Conservation (phyloP, 2,329 filamentous ascomycete species). For the Rutstroemia sp. region DNA sequence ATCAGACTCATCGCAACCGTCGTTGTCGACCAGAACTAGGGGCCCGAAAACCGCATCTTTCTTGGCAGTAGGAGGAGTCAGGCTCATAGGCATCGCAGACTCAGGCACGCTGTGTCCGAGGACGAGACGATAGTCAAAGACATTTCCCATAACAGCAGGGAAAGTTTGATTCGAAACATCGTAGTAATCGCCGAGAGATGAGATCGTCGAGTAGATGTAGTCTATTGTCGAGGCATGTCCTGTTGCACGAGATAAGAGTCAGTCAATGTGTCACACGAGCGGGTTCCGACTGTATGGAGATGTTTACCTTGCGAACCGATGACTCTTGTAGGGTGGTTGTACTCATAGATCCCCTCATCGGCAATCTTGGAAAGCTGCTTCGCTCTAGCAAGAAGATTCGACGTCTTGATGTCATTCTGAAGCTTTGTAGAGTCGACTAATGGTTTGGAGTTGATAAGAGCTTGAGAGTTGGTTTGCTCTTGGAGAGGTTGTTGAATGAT, state of each 20-base stretch:
- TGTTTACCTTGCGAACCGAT: slow-evolving; percentile 55
- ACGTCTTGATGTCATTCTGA: slow-evolving; percentile 46
- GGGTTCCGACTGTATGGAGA: not conserved
- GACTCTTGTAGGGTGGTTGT: slow-evolving; percentile 61
- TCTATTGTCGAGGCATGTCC: slow-evolving; percentile 58
- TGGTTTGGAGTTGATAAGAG: slow-evolving; percentile 17
- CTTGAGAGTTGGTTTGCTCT: slow-evolving; percentile 14
- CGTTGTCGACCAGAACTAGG: slow-evolving; percentile 51
- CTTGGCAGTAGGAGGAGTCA: slow-evolving; percentile 58
- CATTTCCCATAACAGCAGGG: slow-evolving; percentile 51
- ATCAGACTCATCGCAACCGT: slow-evolving; percentile 57
- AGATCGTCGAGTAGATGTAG: slow-evolving; percentile 52
- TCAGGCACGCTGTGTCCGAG: slow-evolving; percentile 44
- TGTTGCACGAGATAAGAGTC: slow-evolving; percentile 26
- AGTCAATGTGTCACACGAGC: not conserved
- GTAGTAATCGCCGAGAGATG: slow-evolving; percentile 53
- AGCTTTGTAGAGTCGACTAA: slow-evolving; percentile 45
- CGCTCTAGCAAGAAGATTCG: slow-evolving; percentile 51
- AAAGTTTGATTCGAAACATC: slow-evolving; percentile 56
- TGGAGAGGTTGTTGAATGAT: slow-evolving; percentile 17
- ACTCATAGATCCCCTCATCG: slow-evolving; percentile 49
- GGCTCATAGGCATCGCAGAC: slow-evolving; percentile 49
- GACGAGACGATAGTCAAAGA: slow-evolving; percentile 51
- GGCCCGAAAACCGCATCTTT: slow-evolving; percentile 52
- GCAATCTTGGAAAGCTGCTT: slow-evolving; percentile 57